Evolutionary conservation across 2,329 filamentous ascomycete genomes (phyloP).

Genomic region (Lecanicillium sp.): DNA sequence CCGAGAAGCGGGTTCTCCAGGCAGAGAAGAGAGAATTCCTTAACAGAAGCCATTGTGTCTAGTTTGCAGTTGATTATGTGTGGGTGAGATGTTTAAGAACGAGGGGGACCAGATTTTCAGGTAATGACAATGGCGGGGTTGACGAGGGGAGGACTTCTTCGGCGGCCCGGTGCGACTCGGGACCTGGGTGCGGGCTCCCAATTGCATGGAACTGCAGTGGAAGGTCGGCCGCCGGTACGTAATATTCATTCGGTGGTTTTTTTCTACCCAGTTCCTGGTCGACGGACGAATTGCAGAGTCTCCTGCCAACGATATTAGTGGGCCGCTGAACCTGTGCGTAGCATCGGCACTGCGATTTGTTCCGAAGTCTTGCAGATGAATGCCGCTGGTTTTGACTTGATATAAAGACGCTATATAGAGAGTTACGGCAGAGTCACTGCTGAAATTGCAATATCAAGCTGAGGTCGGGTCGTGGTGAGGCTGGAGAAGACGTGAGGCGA

Average conservation of each 20-base stretch:
- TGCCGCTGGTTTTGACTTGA: no score
- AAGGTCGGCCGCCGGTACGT: not conserved
- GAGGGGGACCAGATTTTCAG: conserved; percentile 10
- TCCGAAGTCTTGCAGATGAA: not conserved
- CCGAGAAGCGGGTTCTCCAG: conserved; percentile 96
- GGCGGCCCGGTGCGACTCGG: not conserved
- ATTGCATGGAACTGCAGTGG: no score
- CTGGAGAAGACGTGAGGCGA: no score
- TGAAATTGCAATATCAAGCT: no score
- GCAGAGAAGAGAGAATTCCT: conserved; percentile 84
- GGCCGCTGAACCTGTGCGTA: no score
- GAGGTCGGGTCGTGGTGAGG: no score
- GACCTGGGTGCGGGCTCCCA: not conserved
- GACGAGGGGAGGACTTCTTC: not conserved
- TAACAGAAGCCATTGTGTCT: conserved; percentile 58
- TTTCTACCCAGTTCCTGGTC: no score
- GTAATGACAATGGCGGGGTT: conserved; percentile 8
- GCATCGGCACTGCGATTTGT: no score
- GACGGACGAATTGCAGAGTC: no score
- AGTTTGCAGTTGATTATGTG: conserved; percentile 11
- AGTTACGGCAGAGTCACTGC: no score
- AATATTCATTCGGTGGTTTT: not conserved
- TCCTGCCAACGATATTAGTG: no score
- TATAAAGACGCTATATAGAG: no score
- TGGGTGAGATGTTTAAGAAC: conserved; percentile 9